phyloP scores from a whole-genome alignment of 2,329 filamentous ascomycete species.

The Cladosporium sp. region DNA sequence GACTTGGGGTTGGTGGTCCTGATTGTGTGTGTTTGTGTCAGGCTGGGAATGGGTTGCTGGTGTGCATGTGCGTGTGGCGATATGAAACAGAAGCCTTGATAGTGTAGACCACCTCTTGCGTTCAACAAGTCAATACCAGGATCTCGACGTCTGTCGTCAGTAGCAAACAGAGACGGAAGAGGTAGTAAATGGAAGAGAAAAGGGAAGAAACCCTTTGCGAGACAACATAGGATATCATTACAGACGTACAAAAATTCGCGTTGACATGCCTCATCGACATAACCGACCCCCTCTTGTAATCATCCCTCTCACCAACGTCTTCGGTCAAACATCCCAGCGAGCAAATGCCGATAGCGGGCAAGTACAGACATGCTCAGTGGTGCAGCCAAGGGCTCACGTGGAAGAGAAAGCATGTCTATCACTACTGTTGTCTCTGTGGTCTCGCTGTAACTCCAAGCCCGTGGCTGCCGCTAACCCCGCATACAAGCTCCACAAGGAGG shows the following conservation, averaged over 20 bases:
- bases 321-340: conserved; percentile 10
- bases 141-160: background rate
- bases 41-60: too few species aligned
- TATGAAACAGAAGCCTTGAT: background rate
- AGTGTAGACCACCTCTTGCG: background rate
- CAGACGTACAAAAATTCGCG: too few species aligned
- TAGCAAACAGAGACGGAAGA: too few species aligned
- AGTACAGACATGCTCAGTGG: too few species aligned
- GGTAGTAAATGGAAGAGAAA: too few species aligned
- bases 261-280: background rate
- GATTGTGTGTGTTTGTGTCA: too few species aligned
- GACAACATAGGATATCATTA: too few species aligned
- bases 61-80: background rate
- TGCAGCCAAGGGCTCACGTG: too few species aligned
- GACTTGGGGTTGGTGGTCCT: background rate
- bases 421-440: too few species aligned
- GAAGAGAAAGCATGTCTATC: too few species aligned
- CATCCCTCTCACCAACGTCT: background rate
- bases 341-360: conserved; percentile 3
- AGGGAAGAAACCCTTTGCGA: too few species aligned
- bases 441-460: conserved; percentile 7
- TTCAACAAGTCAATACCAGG: background rate
- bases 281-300: conserved; percentile 2
- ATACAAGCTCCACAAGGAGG: conserved; percentile 4
- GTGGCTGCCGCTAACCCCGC: conserved; percentile 1